phyloP scores from a whole-genome alignment of 257 asterid genomes.

The Echites panduratus region DNA sequence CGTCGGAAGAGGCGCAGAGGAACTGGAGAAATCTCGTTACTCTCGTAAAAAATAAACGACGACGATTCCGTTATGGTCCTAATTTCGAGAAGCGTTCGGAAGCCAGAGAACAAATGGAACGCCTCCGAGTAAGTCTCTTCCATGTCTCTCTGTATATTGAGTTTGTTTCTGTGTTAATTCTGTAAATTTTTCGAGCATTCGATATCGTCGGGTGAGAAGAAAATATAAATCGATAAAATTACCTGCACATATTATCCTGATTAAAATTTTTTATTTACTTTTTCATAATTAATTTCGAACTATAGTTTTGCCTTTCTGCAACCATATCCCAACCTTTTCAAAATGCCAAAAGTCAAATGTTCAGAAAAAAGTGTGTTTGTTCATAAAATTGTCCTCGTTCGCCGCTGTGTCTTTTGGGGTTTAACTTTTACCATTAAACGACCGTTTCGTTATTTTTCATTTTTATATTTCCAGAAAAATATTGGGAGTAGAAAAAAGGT shows the following conservation, averaged over 20 bases:
- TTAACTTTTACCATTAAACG: not conserved
- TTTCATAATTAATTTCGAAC: not conserved
- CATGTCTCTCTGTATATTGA: not conserved
- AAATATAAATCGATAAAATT: not conserved
- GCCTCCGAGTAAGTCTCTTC: constrained; percentile 50
- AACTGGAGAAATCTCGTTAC: constrained; percentile 76
- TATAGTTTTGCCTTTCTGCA: not conserved
- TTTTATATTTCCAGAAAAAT: not conserved
- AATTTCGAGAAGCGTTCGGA: constrained; percentile 63
- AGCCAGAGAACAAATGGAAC: constrained; percentile 52
- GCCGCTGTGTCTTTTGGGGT: not conserved
- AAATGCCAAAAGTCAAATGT: not conserved
- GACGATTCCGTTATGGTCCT: constrained; percentile 73
- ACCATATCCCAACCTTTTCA: not conserved
- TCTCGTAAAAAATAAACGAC: constrained; percentile 61
- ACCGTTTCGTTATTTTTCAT: not conserved
- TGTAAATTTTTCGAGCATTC: not conserved
- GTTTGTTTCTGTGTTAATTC: constrained; percentile 2
- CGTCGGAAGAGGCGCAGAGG: constrained; percentile 52
- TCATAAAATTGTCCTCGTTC: not conserved
- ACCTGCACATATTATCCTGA: not conserved
- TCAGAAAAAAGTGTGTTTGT: not conserved
- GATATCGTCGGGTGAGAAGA: not conserved
- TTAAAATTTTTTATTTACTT: not conserved
- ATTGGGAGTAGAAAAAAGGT: not conserved